Evolutionary conservation across 2,329 filamentous ascomycete species (phyloP).

Genomic region (Aspergillus aculeatus): DNA sequence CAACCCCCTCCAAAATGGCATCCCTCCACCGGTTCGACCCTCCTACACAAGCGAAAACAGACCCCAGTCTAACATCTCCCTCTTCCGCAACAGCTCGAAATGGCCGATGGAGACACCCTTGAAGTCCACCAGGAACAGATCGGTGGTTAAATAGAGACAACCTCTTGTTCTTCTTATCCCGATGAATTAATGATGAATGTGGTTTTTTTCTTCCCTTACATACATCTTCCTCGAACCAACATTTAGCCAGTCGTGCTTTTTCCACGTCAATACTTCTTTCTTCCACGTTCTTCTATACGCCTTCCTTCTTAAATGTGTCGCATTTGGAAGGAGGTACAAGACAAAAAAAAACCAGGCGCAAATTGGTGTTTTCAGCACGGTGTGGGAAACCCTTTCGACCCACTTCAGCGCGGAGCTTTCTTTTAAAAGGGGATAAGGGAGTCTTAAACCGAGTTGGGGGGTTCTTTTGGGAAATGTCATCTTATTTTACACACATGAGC

Average conservation of each 20-base stretch:
- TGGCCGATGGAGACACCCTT: conserved; percentile 92
- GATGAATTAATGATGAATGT: conserved; percentile 3
- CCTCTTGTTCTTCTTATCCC: background rate
- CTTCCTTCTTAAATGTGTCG: background rate
- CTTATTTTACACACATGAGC: too few species aligned
- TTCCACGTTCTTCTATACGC: background rate
- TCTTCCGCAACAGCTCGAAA: conserved; percentile 69
- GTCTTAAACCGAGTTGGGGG: too few species aligned
- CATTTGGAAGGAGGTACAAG: background rate
- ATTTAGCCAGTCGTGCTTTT: background rate
- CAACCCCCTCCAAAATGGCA: background rate
- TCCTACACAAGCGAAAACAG: background rate
- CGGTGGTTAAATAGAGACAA: conserved; percentile 57
- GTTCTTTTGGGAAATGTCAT: too few species aligned
- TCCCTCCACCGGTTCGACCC: background rate
- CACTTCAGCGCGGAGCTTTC: background rate
- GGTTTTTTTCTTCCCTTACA: background rate
- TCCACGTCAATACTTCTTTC: background rate
- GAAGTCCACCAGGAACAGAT: conserved; percentile 99
- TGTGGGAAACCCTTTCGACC: background rate
- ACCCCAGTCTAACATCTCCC: background rate
- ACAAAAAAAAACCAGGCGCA: conserved; percentile 9
- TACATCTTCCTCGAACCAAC: background rate
- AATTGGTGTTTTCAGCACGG: conserved; percentile 11
- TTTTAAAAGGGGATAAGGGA: too few species aligned